These are phyloP conservation scores for Fraxinus xanthoxyloides DNA, from an alignment of 305 asterid species.

Conservation along the genomic window DNA sequence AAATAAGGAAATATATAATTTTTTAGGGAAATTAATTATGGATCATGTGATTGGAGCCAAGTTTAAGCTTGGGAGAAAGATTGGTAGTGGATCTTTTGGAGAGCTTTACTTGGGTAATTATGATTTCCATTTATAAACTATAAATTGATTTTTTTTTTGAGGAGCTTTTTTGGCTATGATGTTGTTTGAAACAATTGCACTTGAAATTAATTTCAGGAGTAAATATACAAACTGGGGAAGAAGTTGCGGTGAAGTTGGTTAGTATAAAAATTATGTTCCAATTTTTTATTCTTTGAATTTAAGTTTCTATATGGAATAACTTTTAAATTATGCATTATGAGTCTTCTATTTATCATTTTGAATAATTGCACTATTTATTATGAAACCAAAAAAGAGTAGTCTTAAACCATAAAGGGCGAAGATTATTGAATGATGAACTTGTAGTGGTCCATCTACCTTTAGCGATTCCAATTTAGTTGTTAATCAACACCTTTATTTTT, in stretches of 20 bases:
- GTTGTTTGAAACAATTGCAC: conserved; percentile 17
- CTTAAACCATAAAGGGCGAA: background rate
- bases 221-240: conserved; percentile 84
- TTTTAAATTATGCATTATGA: background rate
- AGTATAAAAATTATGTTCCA: conserved; percentile 22
- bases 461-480: background rate
- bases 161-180: background rate
- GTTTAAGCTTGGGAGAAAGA: conserved; percentile 91
- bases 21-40: conserved; percentile 40
- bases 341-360: background rate
- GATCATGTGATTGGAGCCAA: conserved; percentile 86
- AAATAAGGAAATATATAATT: conserved; percentile 19
- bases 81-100: conserved; percentile 95
- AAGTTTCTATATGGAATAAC: background rate
- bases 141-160: background rate
- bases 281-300: background rate
- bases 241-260: conserved; percentile 92
- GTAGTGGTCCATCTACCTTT: conserved; percentile 1
- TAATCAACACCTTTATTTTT: conserved; percentile 1
- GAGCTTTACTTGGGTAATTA: conserved; percentile 82
- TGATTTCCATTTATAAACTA: background rate
- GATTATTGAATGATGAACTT: conserved; percentile 13
- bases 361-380: background rate
- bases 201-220: conserved; percentile 42
- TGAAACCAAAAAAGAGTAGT: background rate